Conservation (phyloP, 2,329 filamentous ascomycete species). For the Aspergillus costaricaensis region DNA sequence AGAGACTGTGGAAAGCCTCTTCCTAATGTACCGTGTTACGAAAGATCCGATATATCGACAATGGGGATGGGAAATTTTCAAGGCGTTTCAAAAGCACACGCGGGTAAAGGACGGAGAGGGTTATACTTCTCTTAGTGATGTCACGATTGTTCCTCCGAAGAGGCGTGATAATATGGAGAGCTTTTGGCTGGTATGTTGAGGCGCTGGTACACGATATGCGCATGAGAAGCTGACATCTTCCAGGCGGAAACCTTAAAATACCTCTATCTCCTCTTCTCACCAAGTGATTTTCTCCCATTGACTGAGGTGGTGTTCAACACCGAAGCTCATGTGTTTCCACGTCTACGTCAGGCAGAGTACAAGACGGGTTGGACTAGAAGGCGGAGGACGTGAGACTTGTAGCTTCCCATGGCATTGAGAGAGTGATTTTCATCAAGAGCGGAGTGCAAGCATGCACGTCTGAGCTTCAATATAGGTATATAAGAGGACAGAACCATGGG, state of each 20-base stretch:
- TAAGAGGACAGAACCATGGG: too few species aligned
- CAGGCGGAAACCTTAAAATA: slow-evolving; percentile 86
- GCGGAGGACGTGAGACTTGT: not conserved
- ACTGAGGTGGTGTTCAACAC: slow-evolving; percentile 89
- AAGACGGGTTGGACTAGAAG: slow-evolving; percentile 6
- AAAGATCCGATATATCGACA: slow-evolving; percentile 81
- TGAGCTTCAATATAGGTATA: too few species aligned
- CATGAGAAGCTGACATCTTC: not conserved
- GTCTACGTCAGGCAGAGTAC: slow-evolving; percentile 9
- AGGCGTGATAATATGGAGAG: slow-evolving; percentile 90
- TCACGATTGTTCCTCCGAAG: slow-evolving; percentile 67
- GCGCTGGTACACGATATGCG: too few species aligned
- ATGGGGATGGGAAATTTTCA: slow-evolving; percentile 98
- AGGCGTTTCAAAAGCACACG: slow-evolving; percentile 80
- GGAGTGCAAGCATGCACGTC: too few species aligned
- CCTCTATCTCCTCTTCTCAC: slow-evolving; percentile 86
- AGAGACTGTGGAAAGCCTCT: slow-evolving; percentile 86
- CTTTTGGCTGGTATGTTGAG: slow-evolving; percentile 73
- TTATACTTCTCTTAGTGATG: slow-evolving; percentile 76
- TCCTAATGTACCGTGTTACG: slow-evolving; percentile 97
- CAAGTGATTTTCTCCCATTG: slow-evolving; percentile 74
- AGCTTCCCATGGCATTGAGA: too few species aligned
- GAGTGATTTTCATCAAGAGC: too few species aligned
- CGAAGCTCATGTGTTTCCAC: slow-evolving; percentile 67
- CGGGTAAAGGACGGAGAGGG: slow-evolving; percentile 66